Evolutionary conservation across 371 early-diverging fungal genomes (phyloP), one percentile per base, ranked within the genome.

Genomic region (Mortierella sp.): DNA sequence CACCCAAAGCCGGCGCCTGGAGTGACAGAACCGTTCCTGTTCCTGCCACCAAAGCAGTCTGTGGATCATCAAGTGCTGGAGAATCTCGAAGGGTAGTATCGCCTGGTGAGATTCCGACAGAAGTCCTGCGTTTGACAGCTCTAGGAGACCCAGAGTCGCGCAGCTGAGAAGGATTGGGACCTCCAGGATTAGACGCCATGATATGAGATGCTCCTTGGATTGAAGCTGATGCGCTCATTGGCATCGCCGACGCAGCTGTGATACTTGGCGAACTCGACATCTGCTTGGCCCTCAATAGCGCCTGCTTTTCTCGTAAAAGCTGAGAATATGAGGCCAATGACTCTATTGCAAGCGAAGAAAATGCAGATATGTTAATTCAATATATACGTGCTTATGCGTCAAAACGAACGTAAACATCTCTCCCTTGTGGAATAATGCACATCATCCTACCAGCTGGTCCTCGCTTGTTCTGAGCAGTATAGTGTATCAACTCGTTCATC

Each of bases 41-140:
- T 1, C 53, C 71, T 4, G 28, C n/a, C 9, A 28, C 31, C 19
- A 59, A 21, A 26, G 40, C 10, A 43, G 48, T 44, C 51, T 74
- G 75, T 14, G 69, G 6, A 3, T 74, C 75, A 37, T 74, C 78
- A 24, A 80, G 28, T n/a, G 70, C 73, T 16, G 84, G 80, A 0
- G 78, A 80, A 1, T 57, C 57, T 26, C 72, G 37, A 8, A 69
- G 67, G 11, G 75, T 69, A 6, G 74, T 71, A 3, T 83, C 83
- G 9, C 64, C 44, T 1, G 83, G 80, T 9, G 80, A 77, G 21
- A 74, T 77, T 0, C 79, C 79, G 8, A 71, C 34, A 26, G 83
- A 83, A 11, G 83, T 76, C n/a, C 80, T 76, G 10, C 80, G 73
- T n/a, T 83, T 83, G 34, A 77, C 70, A 24, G 78, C 77, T 37